Conservation (phyloP, 805 yeast species). For the Candida alai region DNA sequence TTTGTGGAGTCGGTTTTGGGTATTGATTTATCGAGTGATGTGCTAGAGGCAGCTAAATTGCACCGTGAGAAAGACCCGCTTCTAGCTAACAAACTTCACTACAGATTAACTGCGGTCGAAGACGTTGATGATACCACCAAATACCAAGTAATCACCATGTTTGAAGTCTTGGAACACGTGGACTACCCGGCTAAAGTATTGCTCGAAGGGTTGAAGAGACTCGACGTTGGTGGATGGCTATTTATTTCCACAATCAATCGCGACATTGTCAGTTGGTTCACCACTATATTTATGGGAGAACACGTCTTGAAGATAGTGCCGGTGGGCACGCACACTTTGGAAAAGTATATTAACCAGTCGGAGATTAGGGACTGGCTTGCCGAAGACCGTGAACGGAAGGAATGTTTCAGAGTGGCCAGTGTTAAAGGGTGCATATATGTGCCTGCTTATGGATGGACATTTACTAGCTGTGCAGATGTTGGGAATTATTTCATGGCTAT, state of each 20-base stretch:
- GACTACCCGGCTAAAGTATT: slow-evolving; percentile 76
- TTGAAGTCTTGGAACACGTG: slow-evolving; percentile 95
- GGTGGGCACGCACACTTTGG: slow-evolving; percentile 82
- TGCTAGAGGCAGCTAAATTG: slow-evolving; percentile 68
- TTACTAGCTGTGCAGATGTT: slow-evolving; percentile 51
- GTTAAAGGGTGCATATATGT: slow-evolving; percentile 78
- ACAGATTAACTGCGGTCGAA: slow-evolving; percentile 62
- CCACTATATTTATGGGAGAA: slow-evolving; percentile 91
- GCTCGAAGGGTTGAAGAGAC: slow-evolving; percentile 59
- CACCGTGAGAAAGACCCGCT: slow-evolving; percentile 69
- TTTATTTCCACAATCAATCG: slow-evolving; percentile 91
- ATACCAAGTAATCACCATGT: slow-evolving; percentile 81
- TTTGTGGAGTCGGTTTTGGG: slow-evolving; percentile 67
- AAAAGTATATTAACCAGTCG: slow-evolving; percentile 74
- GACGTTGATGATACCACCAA: slow-evolving; percentile 42
- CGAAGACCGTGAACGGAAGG: slow-evolving; percentile 23
- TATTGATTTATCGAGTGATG: slow-evolving; percentile 82
- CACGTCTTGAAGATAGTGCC: slow-evolving; percentile 80
- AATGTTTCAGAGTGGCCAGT: slow-evolving; percentile 53
- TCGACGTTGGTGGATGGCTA: slow-evolving; percentile 78
- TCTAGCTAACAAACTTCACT: slow-evolving; percentile 51
- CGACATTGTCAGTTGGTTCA: slow-evolving; percentile 81
- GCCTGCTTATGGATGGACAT: slow-evolving; percentile 83
- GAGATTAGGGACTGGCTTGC: slow-evolving; percentile 71
- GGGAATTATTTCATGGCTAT: slow-evolving; percentile 93